Conservation (phyloP, 169 alveolate species). For the Plasmodium sp. region DNA sequence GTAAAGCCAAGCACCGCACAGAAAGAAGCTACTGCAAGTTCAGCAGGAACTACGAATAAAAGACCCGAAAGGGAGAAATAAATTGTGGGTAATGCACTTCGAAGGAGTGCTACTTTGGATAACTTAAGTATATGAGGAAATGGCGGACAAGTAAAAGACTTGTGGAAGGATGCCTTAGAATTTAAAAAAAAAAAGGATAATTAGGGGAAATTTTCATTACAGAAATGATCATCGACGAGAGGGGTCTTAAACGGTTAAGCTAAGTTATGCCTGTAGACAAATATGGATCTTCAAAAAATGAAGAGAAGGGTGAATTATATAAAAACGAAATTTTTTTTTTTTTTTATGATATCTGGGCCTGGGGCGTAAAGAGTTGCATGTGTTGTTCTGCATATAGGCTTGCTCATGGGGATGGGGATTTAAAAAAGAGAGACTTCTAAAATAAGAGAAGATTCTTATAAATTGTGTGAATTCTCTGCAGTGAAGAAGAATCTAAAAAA, state of each 20-base stretch:
- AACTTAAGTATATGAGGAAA: background rate
- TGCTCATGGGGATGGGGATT: background rate
- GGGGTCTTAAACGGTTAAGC: background rate
- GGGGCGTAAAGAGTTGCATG: background rate
- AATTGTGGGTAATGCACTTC: background rate
- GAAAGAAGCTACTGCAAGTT: background rate
- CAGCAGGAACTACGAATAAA: background rate
- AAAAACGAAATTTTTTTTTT: background rate
- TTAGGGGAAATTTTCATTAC: background rate
- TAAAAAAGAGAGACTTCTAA: background rate
- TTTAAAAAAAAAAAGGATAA: background rate
- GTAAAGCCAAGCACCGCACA: background rate
- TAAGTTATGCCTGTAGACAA: background rate
- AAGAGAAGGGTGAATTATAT: background rate
- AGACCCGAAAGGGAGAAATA: background rate
- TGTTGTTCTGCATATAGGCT: background rate
- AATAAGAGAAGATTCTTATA: background rate
- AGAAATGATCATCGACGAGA: background rate
- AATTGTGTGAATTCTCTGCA: background rate
- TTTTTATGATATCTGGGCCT: background rate
- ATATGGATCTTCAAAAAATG: background rate
- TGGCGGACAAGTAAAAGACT: background rate
- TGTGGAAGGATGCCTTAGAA: background rate
- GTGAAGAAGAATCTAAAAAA: background rate
- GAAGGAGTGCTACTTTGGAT: background rate